Evolutionary conservation across 139 green algal species (phyloP).

Genomic region (Micractinium sp.): DNA sequence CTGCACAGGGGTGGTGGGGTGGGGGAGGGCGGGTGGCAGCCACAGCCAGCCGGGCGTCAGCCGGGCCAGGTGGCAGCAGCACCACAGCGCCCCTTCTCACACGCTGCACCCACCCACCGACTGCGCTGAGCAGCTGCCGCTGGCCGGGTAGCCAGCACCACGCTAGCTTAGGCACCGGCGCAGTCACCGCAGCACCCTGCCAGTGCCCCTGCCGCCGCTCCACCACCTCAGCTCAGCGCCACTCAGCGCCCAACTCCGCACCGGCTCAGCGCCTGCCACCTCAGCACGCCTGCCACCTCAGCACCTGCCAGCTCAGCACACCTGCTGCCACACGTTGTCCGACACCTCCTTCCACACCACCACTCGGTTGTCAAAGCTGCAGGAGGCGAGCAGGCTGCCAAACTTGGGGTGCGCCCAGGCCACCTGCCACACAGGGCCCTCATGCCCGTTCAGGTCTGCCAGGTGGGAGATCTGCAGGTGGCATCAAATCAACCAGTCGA

Average conservation of each 20-base stretch:
- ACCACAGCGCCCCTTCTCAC: background rate
- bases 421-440: constrained; percentile 90
- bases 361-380: constrained; percentile 91
- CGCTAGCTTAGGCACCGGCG: too few species aligned
- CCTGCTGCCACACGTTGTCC: constrained; percentile 79
- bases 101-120: background rate
- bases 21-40: background rate
- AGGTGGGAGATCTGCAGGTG: constrained; percentile 55
- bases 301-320: background rate
- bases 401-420: constrained; percentile 97
- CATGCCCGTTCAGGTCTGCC: constrained; percentile 88
- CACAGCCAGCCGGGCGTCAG: too few species aligned
- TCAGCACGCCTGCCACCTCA: too few species aligned
- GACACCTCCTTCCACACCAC: constrained; percentile 93
- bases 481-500: too few species aligned
- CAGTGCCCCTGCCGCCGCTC: too few species aligned
- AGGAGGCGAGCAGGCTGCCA: constrained; percentile 91
- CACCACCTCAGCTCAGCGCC: too few species aligned
- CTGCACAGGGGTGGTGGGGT: constrained; percentile 19
- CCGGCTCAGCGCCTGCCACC: too few species aligned
- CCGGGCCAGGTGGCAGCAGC: background rate
- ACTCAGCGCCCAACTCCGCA: too few species aligned
- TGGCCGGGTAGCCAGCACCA: too few species aligned
- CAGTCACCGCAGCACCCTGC: too few species aligned
- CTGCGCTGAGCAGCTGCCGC: too few species aligned